phyloP scores from a whole-genome alignment of 2,329 filamentous ascomycete genomes.

The Calonectria ilicicola region DNA sequence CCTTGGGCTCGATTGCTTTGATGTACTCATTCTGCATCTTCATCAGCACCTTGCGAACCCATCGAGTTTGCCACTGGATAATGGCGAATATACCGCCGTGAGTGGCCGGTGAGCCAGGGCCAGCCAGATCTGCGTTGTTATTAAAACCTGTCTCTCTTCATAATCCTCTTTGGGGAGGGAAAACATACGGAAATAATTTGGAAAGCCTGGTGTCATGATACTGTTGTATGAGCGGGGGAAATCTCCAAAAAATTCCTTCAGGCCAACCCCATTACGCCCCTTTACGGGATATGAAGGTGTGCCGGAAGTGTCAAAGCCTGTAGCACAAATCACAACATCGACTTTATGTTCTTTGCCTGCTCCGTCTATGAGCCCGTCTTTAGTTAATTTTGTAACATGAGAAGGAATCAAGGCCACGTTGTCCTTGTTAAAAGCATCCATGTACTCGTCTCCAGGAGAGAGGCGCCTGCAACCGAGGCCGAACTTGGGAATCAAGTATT shows the following conservation, averaged over 20 bases:
- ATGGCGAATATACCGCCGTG: neutral
- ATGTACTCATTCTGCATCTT: neutral
- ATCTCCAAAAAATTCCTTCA: neutral
- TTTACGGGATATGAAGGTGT: neutral
- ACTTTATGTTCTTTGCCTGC: neutral
- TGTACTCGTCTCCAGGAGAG: neutral
- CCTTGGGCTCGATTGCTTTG: neutral
- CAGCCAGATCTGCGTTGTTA: neutral
- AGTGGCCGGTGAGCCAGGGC: neutral
- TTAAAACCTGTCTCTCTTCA: neutral
- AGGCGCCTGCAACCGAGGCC: neutral
- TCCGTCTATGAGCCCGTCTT: neutral
- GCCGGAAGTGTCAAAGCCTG: neutral
- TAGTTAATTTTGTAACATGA: neutral
- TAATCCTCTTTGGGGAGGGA: neutral
- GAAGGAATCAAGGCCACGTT: neutral
- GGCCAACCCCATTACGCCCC: neutral
- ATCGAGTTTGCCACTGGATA: neutral
- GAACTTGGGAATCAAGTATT: neutral
- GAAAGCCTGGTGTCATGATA: constrained; percentile 19
- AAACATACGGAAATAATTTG: constrained; percentile 33
- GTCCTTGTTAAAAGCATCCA: neutral
- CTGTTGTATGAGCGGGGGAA: neutral
- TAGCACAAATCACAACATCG: neutral
- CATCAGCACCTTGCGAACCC: neutral